Conservation (phyloP, 2,329 filamentous ascomycete species). For the Aureobasidium sp. region DNA sequence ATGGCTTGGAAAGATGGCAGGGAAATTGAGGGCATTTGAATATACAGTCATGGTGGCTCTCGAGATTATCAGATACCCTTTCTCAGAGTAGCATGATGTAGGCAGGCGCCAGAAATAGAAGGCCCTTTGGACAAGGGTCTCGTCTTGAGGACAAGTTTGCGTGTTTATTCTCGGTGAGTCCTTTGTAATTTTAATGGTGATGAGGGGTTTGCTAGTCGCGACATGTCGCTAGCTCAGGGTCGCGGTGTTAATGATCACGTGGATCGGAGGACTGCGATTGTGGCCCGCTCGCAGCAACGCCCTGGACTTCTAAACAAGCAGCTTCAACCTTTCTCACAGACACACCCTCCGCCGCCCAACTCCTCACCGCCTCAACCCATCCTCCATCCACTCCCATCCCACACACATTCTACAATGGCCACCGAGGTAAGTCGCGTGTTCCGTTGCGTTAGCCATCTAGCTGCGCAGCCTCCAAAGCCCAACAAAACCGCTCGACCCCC, state of each 20-base stretch:
- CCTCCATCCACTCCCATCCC: neutral
- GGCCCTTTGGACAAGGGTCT: neutral
- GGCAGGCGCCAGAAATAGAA: neutral
- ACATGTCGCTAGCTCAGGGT: neutral
- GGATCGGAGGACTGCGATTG: neutral
- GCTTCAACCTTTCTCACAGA: constrained; percentile 7
- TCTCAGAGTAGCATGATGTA: neutral
- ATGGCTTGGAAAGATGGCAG: neutral
- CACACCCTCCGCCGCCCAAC: constrained; percentile 1
- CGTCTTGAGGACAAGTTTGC: neutral
- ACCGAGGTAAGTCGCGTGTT: constrained; percentile 14
- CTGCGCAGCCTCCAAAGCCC: constrained; percentile 4
- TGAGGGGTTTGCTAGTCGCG: neutral
- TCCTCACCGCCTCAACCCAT: constrained; percentile 4
- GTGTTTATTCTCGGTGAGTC: neutral
- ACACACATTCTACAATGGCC: constrained; percentile 12
- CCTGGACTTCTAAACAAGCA: constrained; percentile 9
- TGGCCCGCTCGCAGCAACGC: neutral
- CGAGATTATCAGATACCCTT: constrained; percentile 4
- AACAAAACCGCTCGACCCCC: constrained; percentile 16
- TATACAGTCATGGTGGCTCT: neutral
- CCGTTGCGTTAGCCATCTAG: neutral
- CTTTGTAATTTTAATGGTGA: neutral
- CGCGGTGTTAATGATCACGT: neutral
- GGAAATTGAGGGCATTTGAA: constrained; percentile 6